Base-by-base conservation (phyloP, 2,329 filamentous ascomycete species). In the Bipolaris cookei region DNA sequence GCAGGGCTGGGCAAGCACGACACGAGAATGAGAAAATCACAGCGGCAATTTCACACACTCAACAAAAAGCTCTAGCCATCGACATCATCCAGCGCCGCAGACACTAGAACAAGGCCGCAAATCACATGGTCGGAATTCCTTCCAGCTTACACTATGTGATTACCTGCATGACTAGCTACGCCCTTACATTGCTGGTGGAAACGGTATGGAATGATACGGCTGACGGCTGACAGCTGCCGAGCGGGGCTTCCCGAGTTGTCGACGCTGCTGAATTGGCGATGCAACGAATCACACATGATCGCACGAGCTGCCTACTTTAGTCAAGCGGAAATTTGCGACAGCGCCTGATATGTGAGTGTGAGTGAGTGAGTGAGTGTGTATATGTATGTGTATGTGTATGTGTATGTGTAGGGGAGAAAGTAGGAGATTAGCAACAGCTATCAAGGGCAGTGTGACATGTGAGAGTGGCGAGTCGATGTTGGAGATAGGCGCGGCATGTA, bases 211-310 rank as follows among this genome's bases (percentile, higher is more conserved):
- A 38, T 16, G 47, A 57, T 42, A 58, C 58, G 54, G 58, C 54
- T 64, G 57, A 55, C 58, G 54, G 58, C 54, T 64, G 57, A 55
- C 61, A 57, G 57, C 56, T 64, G 61, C 57, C 61, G 56, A 55
- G 61, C 64, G 64, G 64, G 61, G 64, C 64, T 67, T 61, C 61
- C 64, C 64, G 63, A 58, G 49, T 54, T 47, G 48, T 51, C 50
- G 58, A 48, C 45, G 41, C 57, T 49, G 49, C 56, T 50, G 52
- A 54, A 41, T 30, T 54, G 28, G 23, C 47, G 46, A 37, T 10
- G 35, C 50, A 55, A 52, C 56, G 46, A 60, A 62, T 61, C 56
- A 64, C 16, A 49, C 28, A 39, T 38, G 28, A 44, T 50, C 55
- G 51, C 39, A n/a, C 49, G 8, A 54, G 32, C 50, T 56, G 32